Evolutionary conservation across 352 stramenopile genomes (phyloP).

Genomic region (Phytophthora crassamura): DNA sequence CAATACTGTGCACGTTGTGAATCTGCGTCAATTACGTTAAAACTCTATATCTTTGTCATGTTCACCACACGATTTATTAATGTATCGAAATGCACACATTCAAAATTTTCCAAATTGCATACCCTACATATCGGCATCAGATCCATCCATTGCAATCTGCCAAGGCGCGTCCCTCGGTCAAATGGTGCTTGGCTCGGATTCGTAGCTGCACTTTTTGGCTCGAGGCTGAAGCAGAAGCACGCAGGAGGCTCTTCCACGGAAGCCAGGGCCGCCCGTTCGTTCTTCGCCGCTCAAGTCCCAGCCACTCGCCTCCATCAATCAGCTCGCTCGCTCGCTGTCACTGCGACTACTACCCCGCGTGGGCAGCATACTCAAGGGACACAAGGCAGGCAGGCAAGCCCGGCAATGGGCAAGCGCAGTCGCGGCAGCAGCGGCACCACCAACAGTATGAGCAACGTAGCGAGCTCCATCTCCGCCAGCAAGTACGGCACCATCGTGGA

Average conservation of each 20-base stretch:
- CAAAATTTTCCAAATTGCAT: no score
- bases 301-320: conserved; percentile 22
- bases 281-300: not conserved
- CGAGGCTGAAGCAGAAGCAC: conserved; percentile 21
- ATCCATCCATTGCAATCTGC: no score
- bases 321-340: conserved; percentile 3
- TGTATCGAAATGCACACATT: no score
- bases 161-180: no score
- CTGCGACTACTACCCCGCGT: not conserved
- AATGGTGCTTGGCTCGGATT: conserved; percentile 15
- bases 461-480: conserved; percentile 18
- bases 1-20: no score
- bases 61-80: no score
- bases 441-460: conserved; percentile 36
- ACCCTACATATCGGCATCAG: no score
- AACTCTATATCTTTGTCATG: no score
- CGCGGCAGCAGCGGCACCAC: conserved; percentile 33
- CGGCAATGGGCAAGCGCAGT: conserved; percentile 49
- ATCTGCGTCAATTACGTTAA: no score
- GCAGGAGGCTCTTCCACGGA: conserved; percentile 4
- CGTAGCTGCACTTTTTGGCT: conserved; percentile 17
- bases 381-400: not conserved
- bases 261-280: conserved; percentile 10
- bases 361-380: no score
- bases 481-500: conserved; percentile 54